phyloP scores from a whole-genome alignment of 2,329 filamentous ascomycete species.

The Thielaviopsis punctulata region DNA sequence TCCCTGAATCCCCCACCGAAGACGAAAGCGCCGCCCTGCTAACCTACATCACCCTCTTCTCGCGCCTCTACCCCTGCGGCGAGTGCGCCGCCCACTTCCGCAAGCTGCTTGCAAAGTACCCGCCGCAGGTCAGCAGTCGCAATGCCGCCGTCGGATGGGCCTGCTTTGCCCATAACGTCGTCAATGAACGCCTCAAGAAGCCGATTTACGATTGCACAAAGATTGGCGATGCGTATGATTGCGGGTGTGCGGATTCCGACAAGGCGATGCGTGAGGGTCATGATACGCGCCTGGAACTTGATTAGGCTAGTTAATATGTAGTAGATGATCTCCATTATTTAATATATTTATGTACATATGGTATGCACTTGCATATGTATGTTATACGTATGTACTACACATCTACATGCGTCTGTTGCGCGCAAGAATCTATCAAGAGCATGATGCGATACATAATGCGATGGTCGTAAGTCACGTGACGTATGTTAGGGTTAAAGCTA shows the following conservation, averaged over 20 bases:
- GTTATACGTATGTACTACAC: too few species aligned
- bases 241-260: slow-evolving; percentile 50
- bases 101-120: slow-evolving; percentile 40
- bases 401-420: too few species aligned
- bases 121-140: slow-evolving; percentile 46
- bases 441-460: too few species aligned
- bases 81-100: slow-evolving; percentile 54
- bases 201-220: slow-evolving; percentile 46
- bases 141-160: slow-evolving; percentile 50
- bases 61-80: slow-evolving; percentile 52
- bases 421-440: too few species aligned
- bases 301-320: too few species aligned
- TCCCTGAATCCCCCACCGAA: slow-evolving; percentile 45
- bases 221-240: slow-evolving; percentile 56
- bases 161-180: slow-evolving; percentile 50
- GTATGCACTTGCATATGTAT: too few species aligned
- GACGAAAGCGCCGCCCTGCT: slow-evolving; percentile 46
- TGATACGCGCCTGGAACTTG: slow-evolving; percentile 17
- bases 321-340: not conserved
- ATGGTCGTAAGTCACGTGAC: too few species aligned
- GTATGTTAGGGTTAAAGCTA: not conserved
- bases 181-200: slow-evolving; percentile 47
- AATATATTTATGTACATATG: not conserved
- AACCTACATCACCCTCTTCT: slow-evolving; percentile 49
- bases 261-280: slow-evolving; percentile 23